These are phyloP conservation scores for Cryphonectria radicalis DNA, from an alignment of 2,329 filamentous ascomycete genomes.

Conservation along the genomic window DNA sequence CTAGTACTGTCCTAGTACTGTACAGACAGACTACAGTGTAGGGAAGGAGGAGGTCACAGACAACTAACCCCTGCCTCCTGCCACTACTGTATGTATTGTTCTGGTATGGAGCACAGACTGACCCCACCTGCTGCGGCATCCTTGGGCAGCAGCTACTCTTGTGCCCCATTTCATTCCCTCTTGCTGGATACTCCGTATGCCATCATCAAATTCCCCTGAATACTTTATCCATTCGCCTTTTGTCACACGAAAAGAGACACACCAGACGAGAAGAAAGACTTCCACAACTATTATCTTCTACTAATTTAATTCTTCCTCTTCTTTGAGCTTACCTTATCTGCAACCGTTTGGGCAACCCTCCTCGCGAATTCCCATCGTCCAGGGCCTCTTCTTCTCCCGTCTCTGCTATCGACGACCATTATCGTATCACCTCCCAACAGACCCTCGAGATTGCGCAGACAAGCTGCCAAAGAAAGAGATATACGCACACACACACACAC, in stretches of 20 bases:
- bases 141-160: conserved; percentile 4
- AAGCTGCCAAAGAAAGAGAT: neutral
- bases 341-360: neutral
- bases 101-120: neutral
- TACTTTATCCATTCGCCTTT: neutral
- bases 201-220: conserved; percentile 5
- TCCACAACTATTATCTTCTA: neutral
- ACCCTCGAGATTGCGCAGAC: neutral
- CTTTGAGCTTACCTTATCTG: no score
- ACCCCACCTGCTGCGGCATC: neutral
- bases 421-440: neutral
- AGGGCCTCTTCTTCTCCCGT: neutral
- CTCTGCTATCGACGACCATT: neutral
- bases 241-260: neutral
- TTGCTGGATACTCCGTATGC: neutral
- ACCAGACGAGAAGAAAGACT: neutral
- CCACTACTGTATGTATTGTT: neutral
- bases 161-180: conserved; percentile 2
- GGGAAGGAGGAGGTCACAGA: neutral
- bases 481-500: no score
- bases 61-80: neutral
- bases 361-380: neutral
- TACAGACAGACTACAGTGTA: no score
- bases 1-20: no score
- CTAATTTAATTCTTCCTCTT: neutral